Evolutionary conservation across 2,329 filamentous ascomycete genomes (phyloP).

Genomic region (Arachnopeziza araneosa): DNA sequence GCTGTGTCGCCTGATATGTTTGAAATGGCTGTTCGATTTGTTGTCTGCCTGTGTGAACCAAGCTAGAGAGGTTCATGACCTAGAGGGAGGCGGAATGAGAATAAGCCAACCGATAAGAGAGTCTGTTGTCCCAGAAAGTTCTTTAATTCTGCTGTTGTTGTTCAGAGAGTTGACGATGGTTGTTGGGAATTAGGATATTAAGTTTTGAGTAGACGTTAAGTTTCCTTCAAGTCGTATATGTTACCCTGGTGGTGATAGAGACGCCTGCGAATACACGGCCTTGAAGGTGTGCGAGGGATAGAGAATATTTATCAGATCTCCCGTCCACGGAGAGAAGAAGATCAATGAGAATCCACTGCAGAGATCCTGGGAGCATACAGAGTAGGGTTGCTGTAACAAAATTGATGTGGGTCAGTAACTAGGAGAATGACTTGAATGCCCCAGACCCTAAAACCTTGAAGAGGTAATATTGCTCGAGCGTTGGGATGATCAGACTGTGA

Average conservation of each 20-base stretch:
- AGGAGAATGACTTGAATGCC: slow-evolving; percentile 29
- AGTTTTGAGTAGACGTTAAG: slow-evolving; percentile 26
- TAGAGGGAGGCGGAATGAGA: not conserved
- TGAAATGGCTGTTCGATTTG: slow-evolving; percentile 25
- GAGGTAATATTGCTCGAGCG: not conserved
- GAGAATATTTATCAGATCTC: slow-evolving; percentile 46
- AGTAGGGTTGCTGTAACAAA: slow-evolving; percentile 46
- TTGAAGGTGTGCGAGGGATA: slow-evolving; percentile 36
- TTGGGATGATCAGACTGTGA: not conserved
- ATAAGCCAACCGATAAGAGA: not conserved
- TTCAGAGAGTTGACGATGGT: slow-evolving; percentile 6
- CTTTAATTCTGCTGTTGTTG: not conserved
- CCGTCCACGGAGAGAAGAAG: slow-evolving; percentile 42
- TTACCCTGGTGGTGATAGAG: slow-evolving; percentile 21
- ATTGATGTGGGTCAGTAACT: slow-evolving; percentile 43
- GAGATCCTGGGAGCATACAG: slow-evolving; percentile 41
- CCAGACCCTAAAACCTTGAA: slow-evolving; percentile 22
- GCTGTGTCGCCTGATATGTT: slow-evolving; percentile 28
- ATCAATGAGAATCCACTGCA: slow-evolving; percentile 46
- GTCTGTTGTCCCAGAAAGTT: not conserved
- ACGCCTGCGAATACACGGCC: slow-evolving; percentile 28
- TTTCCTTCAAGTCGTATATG: slow-evolving; percentile 28
- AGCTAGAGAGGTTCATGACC: slow-evolving; percentile 33
- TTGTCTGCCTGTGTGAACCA: slow-evolving; percentile 30
- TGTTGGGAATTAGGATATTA: slow-evolving; percentile 22